A percentile compares a stretch with the other conserved stretches of the same genome.
Conservation (phyloP, 2,329 filamentous ascomycete genomes). For the Sclerotinia subarctica region DNA sequence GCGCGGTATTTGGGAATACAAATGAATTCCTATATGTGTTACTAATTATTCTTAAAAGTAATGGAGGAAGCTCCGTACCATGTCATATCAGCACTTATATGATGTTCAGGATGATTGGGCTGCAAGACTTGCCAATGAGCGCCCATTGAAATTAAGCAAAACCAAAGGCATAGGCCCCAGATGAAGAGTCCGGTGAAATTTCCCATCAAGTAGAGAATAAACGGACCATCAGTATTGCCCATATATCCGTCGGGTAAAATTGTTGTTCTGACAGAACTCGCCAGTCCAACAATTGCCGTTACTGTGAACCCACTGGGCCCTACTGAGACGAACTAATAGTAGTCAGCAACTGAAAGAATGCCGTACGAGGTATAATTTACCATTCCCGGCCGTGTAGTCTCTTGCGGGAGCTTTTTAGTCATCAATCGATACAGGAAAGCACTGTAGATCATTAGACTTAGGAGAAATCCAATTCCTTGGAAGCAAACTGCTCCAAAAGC, state of each 20-base stretch:
- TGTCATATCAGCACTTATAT: constrained; percentile 75
- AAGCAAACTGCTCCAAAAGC: constrained; percentile 49
- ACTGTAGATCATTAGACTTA: constrained; percentile 74
- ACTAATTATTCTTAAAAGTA: constrained; percentile 42
- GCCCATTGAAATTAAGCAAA: constrained; percentile 76
- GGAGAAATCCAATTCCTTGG: constrained; percentile 55
- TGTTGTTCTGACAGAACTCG: constrained; percentile 27
- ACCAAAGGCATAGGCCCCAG: constrained; percentile 80
- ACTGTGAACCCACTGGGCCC: constrained; percentile 64
- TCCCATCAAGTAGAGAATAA: constrained; percentile 48
- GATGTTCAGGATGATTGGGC: constrained; percentile 45
- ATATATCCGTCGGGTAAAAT: constrained; percentile 47
- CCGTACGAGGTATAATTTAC: constrained; percentile 35
- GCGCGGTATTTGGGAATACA: constrained; percentile 51
- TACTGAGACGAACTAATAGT: constrained; percentile 67
- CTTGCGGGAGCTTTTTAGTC: constrained; percentile 79
- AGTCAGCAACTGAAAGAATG: background rate
- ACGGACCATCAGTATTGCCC: constrained; percentile 43
- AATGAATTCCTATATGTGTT: constrained; percentile 61
- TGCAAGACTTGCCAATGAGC: constrained; percentile 67
- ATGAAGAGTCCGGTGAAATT: constrained; percentile 72
- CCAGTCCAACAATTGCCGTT: constrained; percentile 49
- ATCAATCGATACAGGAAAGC: constrained; percentile 84
- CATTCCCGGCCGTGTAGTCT: constrained; percentile 73
- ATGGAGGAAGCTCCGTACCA: constrained; percentile 53